Evolutionary conservation across 495 filamentous ascomycete genomes (phyloP), one percentile per base, ranked within the genome.

Genomic region (Umbilicaria muhlenbergii): DNA sequence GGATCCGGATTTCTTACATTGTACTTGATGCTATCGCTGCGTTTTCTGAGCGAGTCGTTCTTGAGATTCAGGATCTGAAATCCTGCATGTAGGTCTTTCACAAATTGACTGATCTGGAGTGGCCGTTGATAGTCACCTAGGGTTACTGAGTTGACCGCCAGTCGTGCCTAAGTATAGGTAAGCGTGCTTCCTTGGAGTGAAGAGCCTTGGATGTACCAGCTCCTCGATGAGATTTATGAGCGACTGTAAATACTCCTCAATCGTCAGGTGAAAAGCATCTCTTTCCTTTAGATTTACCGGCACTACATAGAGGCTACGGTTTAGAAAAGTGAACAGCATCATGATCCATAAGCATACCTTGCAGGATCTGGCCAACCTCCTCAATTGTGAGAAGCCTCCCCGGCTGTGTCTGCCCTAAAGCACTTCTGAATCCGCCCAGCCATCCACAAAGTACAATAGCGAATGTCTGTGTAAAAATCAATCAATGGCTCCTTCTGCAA

Each of bases 51-150:
- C 12, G 77, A 74, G 54, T 98, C 91, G 56, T 98, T 98, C 74
- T 96, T 98, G 45, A 98, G 63, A 56, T 96, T 95, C 48, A 98
- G 70, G 36, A 96, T 71, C 70, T 96, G 92, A 64, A 98, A 98
- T 5, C 87, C 89, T 6, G 87, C 83, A 46, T 93, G 87, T 12
- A 98, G 63, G 54, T 96, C 87, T 65, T 94, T 95, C 66, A 95
- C 80, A 58, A 98, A 98, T 46, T 73, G 70, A 54, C 81, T 82
- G 59, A 98, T 93, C 59, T 81, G 73, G 39, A 86, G 66, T 19
- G 91, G 89, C 24, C 88, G 71, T 31, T 73, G 66, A 47, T 81
- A 87, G 63, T 98, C 89, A 38, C 86, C 87, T 34, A 95, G 67
- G 0, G 89, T 98, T 51, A 98, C 91, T 2, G 84, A 82, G 64